phyloP scores from a whole-genome alignment of 2,329 filamentous ascomycete genomes.

The Ustulina deusta region DNA sequence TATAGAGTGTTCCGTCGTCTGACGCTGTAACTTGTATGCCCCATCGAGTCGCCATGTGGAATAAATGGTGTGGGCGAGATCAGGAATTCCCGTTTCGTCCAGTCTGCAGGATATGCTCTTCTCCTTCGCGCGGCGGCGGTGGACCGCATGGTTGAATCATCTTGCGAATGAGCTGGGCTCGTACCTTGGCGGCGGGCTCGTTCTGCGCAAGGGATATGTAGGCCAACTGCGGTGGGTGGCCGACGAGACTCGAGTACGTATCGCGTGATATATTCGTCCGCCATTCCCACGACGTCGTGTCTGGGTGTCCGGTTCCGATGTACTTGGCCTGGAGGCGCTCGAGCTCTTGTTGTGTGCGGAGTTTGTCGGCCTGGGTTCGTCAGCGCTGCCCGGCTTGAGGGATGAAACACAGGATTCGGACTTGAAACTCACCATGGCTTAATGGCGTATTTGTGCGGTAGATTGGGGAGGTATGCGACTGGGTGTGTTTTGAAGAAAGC shows the following conservation, averaged over 20 bases:
- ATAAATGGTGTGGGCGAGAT: conserved; percentile 6
- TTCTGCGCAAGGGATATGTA: conserved; percentile 93
- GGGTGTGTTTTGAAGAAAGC: neutral
- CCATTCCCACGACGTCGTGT: conserved; percentile 98
- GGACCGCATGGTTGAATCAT: conserved; percentile 74
- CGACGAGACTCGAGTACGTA: conserved; percentile 87
- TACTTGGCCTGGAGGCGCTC: conserved; percentile 96
- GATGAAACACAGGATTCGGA: too few species aligned
- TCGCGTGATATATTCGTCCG: conserved; percentile 95
- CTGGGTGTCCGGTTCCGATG: conserved; percentile 93
- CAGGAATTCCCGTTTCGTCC: conserved; percentile 35
- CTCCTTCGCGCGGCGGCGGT: conserved; percentile 67
- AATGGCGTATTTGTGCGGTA: neutral
- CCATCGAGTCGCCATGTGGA: neutral
- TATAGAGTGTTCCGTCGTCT: neutral
- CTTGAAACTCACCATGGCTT: conserved; percentile 33
- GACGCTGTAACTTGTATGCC: neutral
- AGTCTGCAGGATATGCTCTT: conserved; percentile 48
- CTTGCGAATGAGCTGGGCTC: conserved; percentile 84
- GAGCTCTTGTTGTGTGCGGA: conserved; percentile 96
- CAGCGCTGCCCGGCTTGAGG: neutral
- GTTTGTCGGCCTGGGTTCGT: conserved; percentile 79
- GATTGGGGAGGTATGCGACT: neutral
- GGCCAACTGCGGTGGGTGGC: conserved; percentile 86
- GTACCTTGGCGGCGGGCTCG: conserved; percentile 82